Evolutionary conservation across 2,329 filamentous ascomycete species (phyloP).

Genomic region (Penicillium sp.): DNA sequence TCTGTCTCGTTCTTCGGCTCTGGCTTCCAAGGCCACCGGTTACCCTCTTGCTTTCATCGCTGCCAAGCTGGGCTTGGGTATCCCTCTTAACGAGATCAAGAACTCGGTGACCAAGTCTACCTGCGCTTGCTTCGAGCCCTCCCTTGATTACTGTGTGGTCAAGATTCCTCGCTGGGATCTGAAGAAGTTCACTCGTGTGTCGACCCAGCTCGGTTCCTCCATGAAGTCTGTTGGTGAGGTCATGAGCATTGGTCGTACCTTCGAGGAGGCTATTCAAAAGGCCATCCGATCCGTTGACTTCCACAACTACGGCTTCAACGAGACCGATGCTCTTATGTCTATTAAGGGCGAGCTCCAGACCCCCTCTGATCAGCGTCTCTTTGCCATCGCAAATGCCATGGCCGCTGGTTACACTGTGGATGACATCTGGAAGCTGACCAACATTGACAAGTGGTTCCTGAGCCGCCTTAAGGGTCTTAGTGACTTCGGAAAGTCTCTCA

Average conservation of each 20-base stretch:
- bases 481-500: conserved; percentile 83
- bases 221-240: conserved; percentile 99
- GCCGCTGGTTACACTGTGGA: conserved; percentile 89
- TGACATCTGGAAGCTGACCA: conserved; percentile 97
- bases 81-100: conserved; percentile 92
- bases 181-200: conserved; percentile 98
- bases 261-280: conserved; percentile 98
- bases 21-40: conserved; percentile 95
- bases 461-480: conserved; percentile 87
- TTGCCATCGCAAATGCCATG: conserved; percentile 98
- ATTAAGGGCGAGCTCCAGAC: conserved; percentile 96
- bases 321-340: conserved; percentile 89
- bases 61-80: conserved; percentile 92
- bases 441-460: conserved; percentile 99
- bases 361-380: conserved; percentile 94
- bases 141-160: conserved; percentile 95
- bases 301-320: conserved; percentile 92
- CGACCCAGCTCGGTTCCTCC: conserved; percentile 91
- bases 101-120: conserved; percentile 96
- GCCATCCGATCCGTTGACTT: conserved; percentile 95
- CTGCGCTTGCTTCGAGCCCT: conserved; percentile 97
- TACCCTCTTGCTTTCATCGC: conserved; percentile 97
- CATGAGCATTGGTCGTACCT: conserved; percentile 95
- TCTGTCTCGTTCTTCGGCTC: conserved; percentile 89
- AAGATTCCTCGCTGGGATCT: conserved; percentile 99